These are phyloP conservation scores for Trametes cingulata DNA, from an alignment of 768 basidiomycete genomes.

Conservation along the genomic window DNA sequence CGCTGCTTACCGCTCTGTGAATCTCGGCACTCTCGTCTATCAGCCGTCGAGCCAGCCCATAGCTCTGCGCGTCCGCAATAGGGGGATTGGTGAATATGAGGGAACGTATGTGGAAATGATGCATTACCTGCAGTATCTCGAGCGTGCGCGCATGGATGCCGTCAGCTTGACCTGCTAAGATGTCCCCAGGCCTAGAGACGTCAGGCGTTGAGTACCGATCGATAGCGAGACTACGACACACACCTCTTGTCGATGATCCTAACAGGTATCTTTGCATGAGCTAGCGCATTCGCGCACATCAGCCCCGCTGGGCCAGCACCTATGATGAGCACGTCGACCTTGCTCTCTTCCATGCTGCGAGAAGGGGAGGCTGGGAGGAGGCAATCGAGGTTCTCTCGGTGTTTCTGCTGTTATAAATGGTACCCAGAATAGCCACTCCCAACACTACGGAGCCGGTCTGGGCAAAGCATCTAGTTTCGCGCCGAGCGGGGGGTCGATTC, in stretches of 20 bases:
- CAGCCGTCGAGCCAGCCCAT: conserved; percentile 69
- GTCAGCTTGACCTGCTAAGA: conserved; percentile 54
- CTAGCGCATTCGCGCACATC: conserved; percentile 69
- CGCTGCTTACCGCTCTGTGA: conserved; percentile 59
- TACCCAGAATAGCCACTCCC: not conserved
- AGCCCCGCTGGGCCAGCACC: conserved; percentile 63
- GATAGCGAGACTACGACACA: no score
- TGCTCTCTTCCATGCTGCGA: conserved; percentile 32
- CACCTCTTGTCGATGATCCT: conserved; percentile 64
- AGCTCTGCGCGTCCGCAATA: conserved; percentile 50
- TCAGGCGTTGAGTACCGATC: conserved; percentile 13
- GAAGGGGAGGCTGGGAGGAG: not conserved
- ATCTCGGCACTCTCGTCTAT: conserved; percentile 67
- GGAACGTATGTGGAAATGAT: not conserved
- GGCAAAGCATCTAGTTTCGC: not conserved
- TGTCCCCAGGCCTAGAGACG: conserved; percentile 34
- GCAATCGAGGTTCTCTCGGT: not conserved
- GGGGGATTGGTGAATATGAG: not conserved
- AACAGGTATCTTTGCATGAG: conserved; percentile 55
- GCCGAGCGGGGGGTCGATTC: not conserved
- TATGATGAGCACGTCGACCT: conserved; percentile 60
- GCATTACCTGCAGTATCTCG: conserved; percentile 48
- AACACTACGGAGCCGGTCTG: not conserved
- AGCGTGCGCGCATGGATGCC: conserved; percentile 59
- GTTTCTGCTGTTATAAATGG: not conserved